A percentile compares a stretch with the other conserved stretches of the same genome.
Conservation (phyloP, 2,329 filamentous ascomycete species). For the Thelonectria rubi region DNA sequence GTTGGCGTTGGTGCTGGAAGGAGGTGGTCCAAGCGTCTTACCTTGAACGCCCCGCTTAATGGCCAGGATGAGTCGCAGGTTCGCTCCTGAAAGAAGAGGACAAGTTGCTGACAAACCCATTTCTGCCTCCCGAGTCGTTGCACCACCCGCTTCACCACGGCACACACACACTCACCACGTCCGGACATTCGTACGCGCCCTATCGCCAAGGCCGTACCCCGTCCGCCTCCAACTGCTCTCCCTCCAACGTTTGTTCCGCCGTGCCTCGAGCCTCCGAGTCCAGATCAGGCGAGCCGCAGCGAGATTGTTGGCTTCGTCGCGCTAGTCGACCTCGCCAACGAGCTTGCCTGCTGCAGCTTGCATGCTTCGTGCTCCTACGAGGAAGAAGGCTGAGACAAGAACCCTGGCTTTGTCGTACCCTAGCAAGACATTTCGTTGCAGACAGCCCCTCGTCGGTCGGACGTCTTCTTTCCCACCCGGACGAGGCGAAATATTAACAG, state of each 20-base stretch:
- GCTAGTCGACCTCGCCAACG: background rate
- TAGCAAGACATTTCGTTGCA: background rate
- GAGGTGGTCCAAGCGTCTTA: constrained; percentile 17
- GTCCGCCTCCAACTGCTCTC: background rate
- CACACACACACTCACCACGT: no score
- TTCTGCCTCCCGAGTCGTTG: constrained; percentile 25
- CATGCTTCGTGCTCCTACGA: background rate
- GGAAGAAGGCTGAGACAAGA: constrained; percentile 15
- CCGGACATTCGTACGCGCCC: no score
- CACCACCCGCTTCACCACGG: constrained; percentile 10
- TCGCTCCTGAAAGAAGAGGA: no score
- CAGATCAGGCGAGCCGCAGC: background rate
- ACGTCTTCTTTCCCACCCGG: no score
- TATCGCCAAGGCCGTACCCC: no score
- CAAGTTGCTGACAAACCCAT: constrained; percentile 42
- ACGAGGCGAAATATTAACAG: no score
- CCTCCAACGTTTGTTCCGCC: background rate
- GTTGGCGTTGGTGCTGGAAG: background rate
- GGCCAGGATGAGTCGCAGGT: constrained; percentile 5
- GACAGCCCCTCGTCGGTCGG: background rate
- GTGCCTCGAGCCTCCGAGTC: background rate
- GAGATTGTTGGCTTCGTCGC: constrained; percentile 2
- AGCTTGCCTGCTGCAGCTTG: background rate
- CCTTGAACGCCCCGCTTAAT: constrained; percentile 3
- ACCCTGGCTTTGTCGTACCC: background rate